phyloP scores from a whole-genome alignment of 768 basidiomycete species.

The Solioccasus polychromus region DNA sequence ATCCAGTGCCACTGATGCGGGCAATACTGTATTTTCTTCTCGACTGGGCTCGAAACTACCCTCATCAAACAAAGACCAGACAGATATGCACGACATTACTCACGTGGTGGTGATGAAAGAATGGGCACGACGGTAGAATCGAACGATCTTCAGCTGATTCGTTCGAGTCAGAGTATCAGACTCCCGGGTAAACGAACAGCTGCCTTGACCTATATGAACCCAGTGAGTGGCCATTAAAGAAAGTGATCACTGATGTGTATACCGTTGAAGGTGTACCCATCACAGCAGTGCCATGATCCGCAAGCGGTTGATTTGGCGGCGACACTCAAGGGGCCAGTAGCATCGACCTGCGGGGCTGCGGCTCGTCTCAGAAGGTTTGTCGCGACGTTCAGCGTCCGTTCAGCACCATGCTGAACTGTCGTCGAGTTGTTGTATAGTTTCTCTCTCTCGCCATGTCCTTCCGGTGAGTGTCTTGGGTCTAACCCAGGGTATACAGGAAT shows the following conservation, averaged over 20 bases:
- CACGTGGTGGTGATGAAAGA: constrained; percentile 4
- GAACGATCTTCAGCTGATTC: neutral
- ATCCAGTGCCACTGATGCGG: constrained; percentile 13
- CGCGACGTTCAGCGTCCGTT: too few relatives aligned
- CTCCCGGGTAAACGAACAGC: constrained; percentile 7
- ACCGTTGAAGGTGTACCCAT: constrained; percentile 7
- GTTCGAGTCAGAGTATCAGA: constrained; percentile 17
- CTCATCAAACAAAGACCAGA: constrained; percentile 6
- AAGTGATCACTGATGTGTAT: neutral
- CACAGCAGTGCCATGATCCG: neutral
- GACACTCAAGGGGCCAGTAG: too few relatives aligned
- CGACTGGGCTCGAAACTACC: neutral
- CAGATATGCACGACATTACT: neutral
- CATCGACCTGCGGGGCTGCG: constrained; percentile 12
- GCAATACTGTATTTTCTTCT: neutral
- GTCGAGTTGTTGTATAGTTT: neutral
- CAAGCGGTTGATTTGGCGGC: constrained; percentile 3
- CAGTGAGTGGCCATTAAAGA: constrained; percentile 1
- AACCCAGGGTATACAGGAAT: neutral
- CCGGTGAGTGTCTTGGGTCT: constrained; percentile 4
- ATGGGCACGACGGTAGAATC: neutral
- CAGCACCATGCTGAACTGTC: constrained; percentile 4
- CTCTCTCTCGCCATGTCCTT: constrained; percentile 17
- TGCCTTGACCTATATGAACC: constrained; percentile 12
- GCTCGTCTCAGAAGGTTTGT: constrained; percentile 2